These are phyloP conservation scores for Colletotrichum horii DNA, from an alignment of 2,329 filamentous ascomycete genomes.

Conservation along the genomic window DNA sequence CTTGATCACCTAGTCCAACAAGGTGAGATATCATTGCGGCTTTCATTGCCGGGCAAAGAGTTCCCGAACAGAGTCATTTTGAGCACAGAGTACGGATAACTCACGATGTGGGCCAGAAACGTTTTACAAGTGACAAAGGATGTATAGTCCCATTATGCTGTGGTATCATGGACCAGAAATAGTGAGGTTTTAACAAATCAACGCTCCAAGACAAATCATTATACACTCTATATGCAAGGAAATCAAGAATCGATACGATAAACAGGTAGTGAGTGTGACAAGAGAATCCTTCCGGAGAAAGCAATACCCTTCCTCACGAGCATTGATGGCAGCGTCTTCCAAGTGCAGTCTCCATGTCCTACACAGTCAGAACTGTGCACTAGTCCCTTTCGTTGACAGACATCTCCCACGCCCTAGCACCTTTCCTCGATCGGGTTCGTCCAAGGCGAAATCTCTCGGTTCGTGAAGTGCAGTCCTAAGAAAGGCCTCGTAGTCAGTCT, in stretches of 20 bases:
- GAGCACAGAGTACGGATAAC: not conserved
- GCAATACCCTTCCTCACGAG: not conserved
- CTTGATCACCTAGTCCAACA: not conserved
- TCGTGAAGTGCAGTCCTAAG: not conserved
- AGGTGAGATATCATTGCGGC: not conserved
- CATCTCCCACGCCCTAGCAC: not conserved
- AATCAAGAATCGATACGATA: not conserved
- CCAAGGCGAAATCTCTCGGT: not conserved
- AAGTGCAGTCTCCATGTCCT: not conserved
- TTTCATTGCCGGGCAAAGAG: not conserved
- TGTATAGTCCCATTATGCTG: not conserved
- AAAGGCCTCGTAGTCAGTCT: slow-evolving; percentile 3
- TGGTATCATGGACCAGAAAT: not conserved
- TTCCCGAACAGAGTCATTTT: not conserved
- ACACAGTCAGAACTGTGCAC: not conserved
- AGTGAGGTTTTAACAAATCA: not conserved
- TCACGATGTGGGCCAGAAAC: not conserved
- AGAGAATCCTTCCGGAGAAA: not conserved
- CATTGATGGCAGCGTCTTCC: not conserved
- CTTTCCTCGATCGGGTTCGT: slow-evolving; percentile 2
- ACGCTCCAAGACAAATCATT: not conserved
- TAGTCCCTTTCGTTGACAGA: not conserved
- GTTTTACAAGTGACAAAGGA: not conserved
- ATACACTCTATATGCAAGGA: not conserved
- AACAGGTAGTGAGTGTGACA: not conserved